Evolutionary conservation across 2,329 filamentous ascomycete genomes (phyloP).

Genomic region (Lomentospora prolificans): DNA sequence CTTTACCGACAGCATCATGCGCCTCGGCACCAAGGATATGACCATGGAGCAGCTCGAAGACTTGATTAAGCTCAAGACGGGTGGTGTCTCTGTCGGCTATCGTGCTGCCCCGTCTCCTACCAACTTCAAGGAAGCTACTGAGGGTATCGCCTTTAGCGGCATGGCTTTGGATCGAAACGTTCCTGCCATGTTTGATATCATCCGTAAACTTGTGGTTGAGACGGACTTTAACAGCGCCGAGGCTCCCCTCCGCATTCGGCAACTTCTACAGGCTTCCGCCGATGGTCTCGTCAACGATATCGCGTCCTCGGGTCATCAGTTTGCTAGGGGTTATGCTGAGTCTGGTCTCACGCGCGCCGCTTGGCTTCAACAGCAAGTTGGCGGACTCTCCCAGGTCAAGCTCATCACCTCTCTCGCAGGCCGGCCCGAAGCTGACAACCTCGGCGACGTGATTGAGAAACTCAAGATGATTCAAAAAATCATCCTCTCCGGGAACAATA

Average conservation of each 20-base stretch:
- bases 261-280: constrained; percentile 76
- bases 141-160: constrained; percentile 76
- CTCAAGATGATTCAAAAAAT: constrained; percentile 77
- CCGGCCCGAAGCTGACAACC: constrained; percentile 56
- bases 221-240: constrained; percentile 83
- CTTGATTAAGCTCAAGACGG: constrained; percentile 90
- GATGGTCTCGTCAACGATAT: constrained; percentile 89
- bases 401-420: constrained; percentile 70
- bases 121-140: constrained; percentile 59
- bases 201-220: constrained; percentile 70
- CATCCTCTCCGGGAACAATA: constrained; percentile 56
- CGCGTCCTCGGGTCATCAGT: constrained; percentile 81
- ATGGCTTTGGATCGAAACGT: constrained; percentile 87
- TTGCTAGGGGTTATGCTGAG: constrained; percentile 74
- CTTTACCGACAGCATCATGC: constrained; percentile 88
- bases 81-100: constrained; percentile 77
- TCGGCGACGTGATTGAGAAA: constrained; percentile 69
- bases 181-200: constrained; percentile 78
- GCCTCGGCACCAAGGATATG: constrained; percentile 77
- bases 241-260: constrained; percentile 71
- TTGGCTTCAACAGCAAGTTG: constrained; percentile 71
- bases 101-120: constrained; percentile 71
- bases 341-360: constrained; percentile 65
- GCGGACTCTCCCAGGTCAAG: constrained; percentile 83
- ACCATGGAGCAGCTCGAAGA: constrained; percentile 94